Base-by-base conservation (phyloP, 371 early-diverging fungal species). In the Actinomucor elegans region DNA sequence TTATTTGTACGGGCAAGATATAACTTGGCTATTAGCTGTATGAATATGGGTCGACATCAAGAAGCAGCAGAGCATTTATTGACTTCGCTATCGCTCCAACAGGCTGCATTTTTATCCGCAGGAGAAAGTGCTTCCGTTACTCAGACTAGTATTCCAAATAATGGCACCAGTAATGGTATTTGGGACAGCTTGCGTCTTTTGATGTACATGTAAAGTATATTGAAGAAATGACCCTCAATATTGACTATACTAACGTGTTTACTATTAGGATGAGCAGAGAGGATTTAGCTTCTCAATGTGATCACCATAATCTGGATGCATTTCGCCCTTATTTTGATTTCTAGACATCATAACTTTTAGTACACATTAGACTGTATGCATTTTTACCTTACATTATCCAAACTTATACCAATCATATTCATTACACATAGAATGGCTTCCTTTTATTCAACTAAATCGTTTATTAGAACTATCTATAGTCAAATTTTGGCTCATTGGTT, bases 1-100 rank as follows among this genome's bases (percentile, higher is more conserved):
- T 81, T 86, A 18, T 98, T 87, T 75, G 88, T 97, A 24, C 88
- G 99, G 14, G 99, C 94, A 6, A 84, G 96, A 10, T 97, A 94
- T 77, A 98, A 98, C 69, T 68, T 97, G 23, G 94, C 94, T 8
- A 87, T 97, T 38, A 86, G 91, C 44, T 94, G 94, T 61, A 91
- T 97, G 53, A 94, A 96, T 65, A 65, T 97, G 34, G 88, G 90
- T 3, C 87, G 90, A 55, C 87, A 94, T 58, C 67, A 78, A 3
- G 97, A 97, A 66, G 96, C 98, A 0, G 95, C 93, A 4, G 94
- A 93, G 51, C 94, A 98, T 67, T 68, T 97, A 21, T 65, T 98
- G 31, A 85, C 86, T 10, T 91, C 96, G 0, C 71, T 98, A 31
- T 75, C 88, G 4, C 75, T 93, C 15, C 97, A 96, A 64, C 83